Evolutionary conservation across 2,329 filamentous ascomycete genomes (phyloP), one percentile per base, ranked within the genome.

Genomic region (Lachnum nothofagi): DNA sequence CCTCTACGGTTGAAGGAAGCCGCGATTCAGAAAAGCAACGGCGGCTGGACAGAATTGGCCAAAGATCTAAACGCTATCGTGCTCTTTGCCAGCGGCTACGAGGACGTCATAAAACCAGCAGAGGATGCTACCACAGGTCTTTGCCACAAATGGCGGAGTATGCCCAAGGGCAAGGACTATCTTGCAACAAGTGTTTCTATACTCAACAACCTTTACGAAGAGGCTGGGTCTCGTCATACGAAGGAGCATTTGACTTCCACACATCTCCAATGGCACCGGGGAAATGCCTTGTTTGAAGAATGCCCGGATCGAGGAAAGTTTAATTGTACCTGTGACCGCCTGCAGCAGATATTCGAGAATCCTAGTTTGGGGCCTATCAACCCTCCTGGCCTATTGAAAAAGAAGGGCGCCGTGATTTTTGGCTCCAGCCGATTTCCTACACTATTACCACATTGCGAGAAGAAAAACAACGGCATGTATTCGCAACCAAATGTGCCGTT

Each of bases 41-140:
- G 46, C 2, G 42, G 38, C 10, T 53, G 51, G 51, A 27, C 25
- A 9, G 27, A 42, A 9, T 40, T 50, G 5, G 22, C 38, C 5
- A 8, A 17, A 10, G 47, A 46, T 39, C 42, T 53, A 12, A 34
- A 48, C 16, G 51, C 51, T 3, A 19, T 53, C 25, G 43, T 50
- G 4, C 24, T 53, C 2, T 47, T 53, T 24, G 48, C 29, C 1
- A 37, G 27, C 12, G 42, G 44, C 20, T 51, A 51, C 24, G 51
- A 34, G 12, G 51, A 53, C 10, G 6, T 53, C 14, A 45, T 53
- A 29, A 27, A 23, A 20, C 51, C 51, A 1, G 22, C 12, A 17
- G 17, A 42, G 17, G 25, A 9, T 6, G 5, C 24, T 29, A 29
- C 17, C 6, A 10, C 29, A 9, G 41, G 41, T 14, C 22, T 53